A percentile compares a stretch with the other conserved stretches of the same genome.
phyloP scores from a whole-genome alignment of 2,329 filamentous ascomycete species.

The Aspergillus bombycis region DNA sequence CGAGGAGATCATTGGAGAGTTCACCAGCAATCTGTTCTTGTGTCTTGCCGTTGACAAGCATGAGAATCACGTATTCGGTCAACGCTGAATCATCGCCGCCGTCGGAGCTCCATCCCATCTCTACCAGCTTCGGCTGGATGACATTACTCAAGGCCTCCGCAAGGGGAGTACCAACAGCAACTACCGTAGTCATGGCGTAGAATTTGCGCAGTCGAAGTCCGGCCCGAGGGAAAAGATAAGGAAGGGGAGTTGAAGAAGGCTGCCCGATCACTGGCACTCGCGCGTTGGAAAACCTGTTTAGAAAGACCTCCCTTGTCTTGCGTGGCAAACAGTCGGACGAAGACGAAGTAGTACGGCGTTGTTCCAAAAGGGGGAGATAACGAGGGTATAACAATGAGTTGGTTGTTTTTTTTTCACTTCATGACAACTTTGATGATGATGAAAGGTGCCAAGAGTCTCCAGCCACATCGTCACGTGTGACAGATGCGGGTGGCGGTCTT shows the following conservation, averaged over 20 bases:
- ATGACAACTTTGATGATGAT: slow-evolving; percentile 22
- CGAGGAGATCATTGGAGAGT: slow-evolving; percentile 83
- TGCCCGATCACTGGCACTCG: slow-evolving; percentile 14
- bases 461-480: slow-evolving; percentile 21
- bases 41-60: slow-evolving; percentile 94
- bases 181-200: slow-evolving; percentile 71
- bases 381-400: neutral
- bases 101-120: slow-evolving; percentile 87
- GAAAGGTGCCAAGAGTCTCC: slow-evolving; percentile 21
- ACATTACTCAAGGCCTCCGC: slow-evolving; percentile 79
- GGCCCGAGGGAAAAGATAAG: neutral
- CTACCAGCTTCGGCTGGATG: slow-evolving; percentile 87
- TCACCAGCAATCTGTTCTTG: slow-evolving; percentile 87
- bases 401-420: slow-evolving; percentile 4
- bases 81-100: slow-evolving; percentile 80
- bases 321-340: neutral
- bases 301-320: neutral
- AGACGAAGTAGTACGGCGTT: neutral
- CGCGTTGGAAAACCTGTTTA: slow-evolving; percentile 17
- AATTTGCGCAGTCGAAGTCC: slow-evolving; percentile 6
- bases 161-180: slow-evolving; percentile 77
- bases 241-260: slow-evolving; percentile 6
- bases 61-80: slow-evolving; percentile 94
- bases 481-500: slow-evolving; percentile 4
- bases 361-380: neutral